Evolutionary conservation across 2,329 filamentous ascomycete species (phyloP), one percentile per base, ranked within the genome.

Genomic region (Scedosporium minutisporum): DNA sequence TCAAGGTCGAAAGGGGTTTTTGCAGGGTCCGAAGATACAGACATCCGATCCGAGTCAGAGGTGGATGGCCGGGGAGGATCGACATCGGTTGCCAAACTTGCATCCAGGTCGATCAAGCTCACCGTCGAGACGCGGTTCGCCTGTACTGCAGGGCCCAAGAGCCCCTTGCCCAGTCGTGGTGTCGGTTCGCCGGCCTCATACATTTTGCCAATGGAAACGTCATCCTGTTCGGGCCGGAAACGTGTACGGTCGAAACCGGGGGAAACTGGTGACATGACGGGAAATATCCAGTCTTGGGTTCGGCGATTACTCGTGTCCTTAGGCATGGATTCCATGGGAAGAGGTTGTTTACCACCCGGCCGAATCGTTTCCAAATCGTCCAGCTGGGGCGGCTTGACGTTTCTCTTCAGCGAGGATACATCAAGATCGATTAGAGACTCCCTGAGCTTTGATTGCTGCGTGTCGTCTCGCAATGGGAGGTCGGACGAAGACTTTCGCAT

Each of bases 361-460:
- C 84, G 65, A 82, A 86, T 25, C 82, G 70, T 7, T 83, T 80
- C 10, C 81, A 77, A 59, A 78, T 76, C 64, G 76, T 77, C 61
- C 77, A 80, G 63, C 71, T 57, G 60, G 9, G 60, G 59, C 6
- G 60, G 29, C 33, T 61, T 57, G 25, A 23, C 27, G n/a, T 9
- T 57, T 7, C 60, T 38, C 60, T 63, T 38, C 33, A 38, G 82
- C 2, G 87, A 73, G 18, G 84, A 86, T 2, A 78, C 81, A 64
- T 87, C 86, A 7, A 88, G 77, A 66, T 88, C 85, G 63, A 88
- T 88, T 23, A 87, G 77, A 0, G 85, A 86, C 68, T 87, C 84
- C 62, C 82, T 76, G n/a, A 87, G 78, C 6, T 55, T 58, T 6
- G 38, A 29, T 18, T 62, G 41, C 42, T 62, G 53, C 12, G 82